Percentiles rank a stretch among this genome's conserved stretches.
phyloP scores from a whole-genome alignment of 257 asterid genomes.

The Solanum commersonii region DNA sequence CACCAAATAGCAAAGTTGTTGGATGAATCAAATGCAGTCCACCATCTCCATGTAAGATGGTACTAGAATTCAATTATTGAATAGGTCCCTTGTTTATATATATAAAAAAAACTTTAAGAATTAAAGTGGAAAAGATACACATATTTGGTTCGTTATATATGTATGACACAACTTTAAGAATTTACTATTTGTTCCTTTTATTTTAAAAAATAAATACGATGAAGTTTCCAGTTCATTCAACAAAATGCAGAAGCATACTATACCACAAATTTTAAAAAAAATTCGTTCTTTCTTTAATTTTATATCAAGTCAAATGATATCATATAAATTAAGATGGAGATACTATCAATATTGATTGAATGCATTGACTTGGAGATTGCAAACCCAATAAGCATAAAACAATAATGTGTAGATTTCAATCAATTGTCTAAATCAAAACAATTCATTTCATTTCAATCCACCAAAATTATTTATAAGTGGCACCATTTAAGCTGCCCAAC shows the following conservation, averaged over 20 bases:
- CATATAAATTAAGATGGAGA: too few relatives aligned
- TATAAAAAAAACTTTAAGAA: neutral
- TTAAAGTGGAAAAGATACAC: neutral
- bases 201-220: neutral
- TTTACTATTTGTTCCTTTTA: neutral
- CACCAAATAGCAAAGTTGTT: neutral
- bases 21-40: neutral
- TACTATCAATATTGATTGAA: neutral
- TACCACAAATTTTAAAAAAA: rapidly evolving
- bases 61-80: neutral
- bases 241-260: neutral
- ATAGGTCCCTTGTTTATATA: neutral
- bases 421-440: neutral
- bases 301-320: too few relatives aligned
- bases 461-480: neutral
- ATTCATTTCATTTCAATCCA: neutral
- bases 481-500: neutral
- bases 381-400: neutral
- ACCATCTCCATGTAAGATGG: neutral
- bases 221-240: neutral
- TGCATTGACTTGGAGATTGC: neutral
- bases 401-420: neutral
- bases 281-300: too few relatives aligned
- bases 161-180: neutral
- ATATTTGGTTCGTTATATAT: neutral